phyloP scores from a whole-genome alignment of 306 rosid genomes.

The Cucurbita moschata region DNA sequence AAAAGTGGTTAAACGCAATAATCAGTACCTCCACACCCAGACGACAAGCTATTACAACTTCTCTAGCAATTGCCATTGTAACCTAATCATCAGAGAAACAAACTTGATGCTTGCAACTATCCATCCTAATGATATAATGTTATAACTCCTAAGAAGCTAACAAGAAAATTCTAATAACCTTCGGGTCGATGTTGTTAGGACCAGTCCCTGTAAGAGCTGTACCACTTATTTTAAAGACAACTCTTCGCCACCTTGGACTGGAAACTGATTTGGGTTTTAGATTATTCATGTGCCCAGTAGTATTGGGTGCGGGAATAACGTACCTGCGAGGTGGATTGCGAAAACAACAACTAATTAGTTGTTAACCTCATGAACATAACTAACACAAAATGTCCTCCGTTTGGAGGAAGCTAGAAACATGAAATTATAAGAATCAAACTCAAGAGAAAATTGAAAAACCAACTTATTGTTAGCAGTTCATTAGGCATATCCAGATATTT shows the following conservation, averaged over 20 bases:
- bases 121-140: neutral
- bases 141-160: neutral
- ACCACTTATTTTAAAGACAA: slow-evolving; percentile 88
- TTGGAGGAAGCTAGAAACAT: neutral
- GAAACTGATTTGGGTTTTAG: slow-evolving; percentile 50
- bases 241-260: slow-evolving; percentile 74
- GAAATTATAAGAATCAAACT: neutral
- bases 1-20: slow-evolving; percentile 14
- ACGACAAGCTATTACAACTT: slow-evolving; percentile 72
- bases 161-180: slow-evolving; percentile 25
- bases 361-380: neutral
- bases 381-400: neutral
- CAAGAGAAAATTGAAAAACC: neutral
- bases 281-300: slow-evolving; percentile 41
- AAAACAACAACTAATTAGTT: neutral
- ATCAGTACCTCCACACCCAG: slow-evolving; percentile 75
- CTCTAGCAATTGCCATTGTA: slow-evolving; percentile 62
- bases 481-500: neutral
- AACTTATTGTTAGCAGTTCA: neutral
- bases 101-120: neutral
- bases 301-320: slow-evolving; percentile 33
- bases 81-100: slow-evolving; percentile 38
- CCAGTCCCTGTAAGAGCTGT: slow-evolving; percentile 78
- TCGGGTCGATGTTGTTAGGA: slow-evolving; percentile 69
- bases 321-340: slow-evolving; percentile 24